A percentile compares a stretch with the other conserved stretches of the same genome.
Evolutionary conservation across 345 rosid genomes (phyloP).

Genomic region (Schrenkiella parvula): DNA sequence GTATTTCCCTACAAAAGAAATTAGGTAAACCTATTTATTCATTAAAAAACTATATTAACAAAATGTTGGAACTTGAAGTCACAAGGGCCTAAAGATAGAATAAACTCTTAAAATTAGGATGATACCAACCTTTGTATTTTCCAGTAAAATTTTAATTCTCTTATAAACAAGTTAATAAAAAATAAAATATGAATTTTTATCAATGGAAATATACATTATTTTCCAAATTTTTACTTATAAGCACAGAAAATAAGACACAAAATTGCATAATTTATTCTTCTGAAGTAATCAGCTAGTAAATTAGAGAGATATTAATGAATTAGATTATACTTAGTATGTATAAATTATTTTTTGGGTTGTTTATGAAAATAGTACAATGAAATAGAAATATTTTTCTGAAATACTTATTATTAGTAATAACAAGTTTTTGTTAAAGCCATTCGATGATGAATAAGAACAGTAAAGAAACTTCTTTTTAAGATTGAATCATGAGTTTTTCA

Average conservation of each 20-base stretch:
- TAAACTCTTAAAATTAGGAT: conserved; percentile 6
- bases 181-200: background rate
- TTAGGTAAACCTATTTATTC: conserved; percentile 26
- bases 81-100: conserved; percentile 17
- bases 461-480: background rate
- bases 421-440: background rate
- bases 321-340: background rate
- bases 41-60: background rate
- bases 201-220: background rate
- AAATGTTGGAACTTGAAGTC: conserved; percentile 38
- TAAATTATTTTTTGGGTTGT: background rate
- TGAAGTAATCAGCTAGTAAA: background rate
- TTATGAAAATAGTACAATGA: background rate
- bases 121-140: conserved; percentile 16
- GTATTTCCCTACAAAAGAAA: background rate
- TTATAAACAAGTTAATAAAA: background rate
- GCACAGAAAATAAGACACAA: background rate
- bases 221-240: background rate
- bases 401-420: background rate
- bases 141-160: background rate
- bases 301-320: background rate
- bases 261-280: background rate
- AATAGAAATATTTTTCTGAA: background rate
- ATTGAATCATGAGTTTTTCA: background rate
- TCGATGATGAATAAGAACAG: background rate